These are phyloP conservation scores for Eucalyptus tenuipes DNA, from an alignment of 345 rosid species.

Conservation along the genomic window DNA sequence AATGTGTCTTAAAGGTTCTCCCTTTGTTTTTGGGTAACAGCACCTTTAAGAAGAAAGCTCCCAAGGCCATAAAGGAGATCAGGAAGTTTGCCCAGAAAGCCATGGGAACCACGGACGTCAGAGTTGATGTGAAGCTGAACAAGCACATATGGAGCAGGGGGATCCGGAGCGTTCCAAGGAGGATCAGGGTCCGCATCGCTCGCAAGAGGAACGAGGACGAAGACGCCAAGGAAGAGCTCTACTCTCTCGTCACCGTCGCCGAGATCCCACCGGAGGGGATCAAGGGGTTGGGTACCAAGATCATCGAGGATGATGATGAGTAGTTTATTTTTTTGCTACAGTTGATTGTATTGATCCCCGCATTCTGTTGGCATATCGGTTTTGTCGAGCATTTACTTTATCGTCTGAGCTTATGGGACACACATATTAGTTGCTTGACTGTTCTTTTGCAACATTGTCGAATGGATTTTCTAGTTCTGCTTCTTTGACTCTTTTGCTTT, in stretches of 20 bases:
- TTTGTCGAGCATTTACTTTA: background rate
- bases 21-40: background rate
- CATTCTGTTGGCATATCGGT: background rate
- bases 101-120: constrained; percentile 9
- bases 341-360: background rate
- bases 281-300: constrained; percentile 8
- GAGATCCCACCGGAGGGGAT: constrained; percentile 1
- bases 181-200: constrained; percentile 11
- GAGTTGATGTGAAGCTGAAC: constrained; percentile 17
- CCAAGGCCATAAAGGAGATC: constrained; percentile 15
- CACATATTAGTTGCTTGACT: background rate
- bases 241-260: constrained; percentile 2
- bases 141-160: constrained; percentile 17
- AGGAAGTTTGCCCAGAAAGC: constrained; percentile 17
- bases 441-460: background rate
- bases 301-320: constrained; percentile 9
- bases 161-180: constrained; percentile 13
- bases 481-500: background rate
- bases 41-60: constrained; percentile 20
- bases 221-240: constrained; percentile 14
- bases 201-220: constrained; percentile 16
- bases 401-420: background rate
- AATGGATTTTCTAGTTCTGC: background rate
- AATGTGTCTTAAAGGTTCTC: background rate
- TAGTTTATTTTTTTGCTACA: background rate